phyloP scores from a whole-genome alignment of 495 filamentous ascomycete species.

The Aspergillus panamensis region DNA sequence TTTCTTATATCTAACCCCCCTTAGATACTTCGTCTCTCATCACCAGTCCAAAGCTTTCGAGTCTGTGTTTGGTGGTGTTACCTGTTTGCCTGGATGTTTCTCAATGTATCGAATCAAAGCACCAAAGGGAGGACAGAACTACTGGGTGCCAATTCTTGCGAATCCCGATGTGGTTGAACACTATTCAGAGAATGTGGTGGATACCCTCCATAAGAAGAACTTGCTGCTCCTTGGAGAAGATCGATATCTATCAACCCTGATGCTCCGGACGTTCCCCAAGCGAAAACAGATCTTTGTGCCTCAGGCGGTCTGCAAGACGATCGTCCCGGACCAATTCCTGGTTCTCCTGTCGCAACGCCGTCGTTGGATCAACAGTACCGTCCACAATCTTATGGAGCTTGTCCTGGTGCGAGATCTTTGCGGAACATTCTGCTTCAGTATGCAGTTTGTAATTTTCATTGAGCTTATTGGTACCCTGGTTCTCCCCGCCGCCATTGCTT shows the following conservation, averaged over 20 bases:
- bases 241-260: slow-evolving; percentile 93
- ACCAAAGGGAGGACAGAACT: slow-evolving; percentile 96
- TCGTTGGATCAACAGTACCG: slow-evolving; percentile 99
- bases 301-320: slow-evolving; percentile 97
- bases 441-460: slow-evolving; percentile 98
- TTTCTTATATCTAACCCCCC: slow-evolving; percentile 15
- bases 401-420: slow-evolving; percentile 94
- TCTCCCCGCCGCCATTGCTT: slow-evolving; percentile 90
- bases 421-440: slow-evolving; percentile 99
- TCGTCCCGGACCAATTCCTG: slow-evolving; percentile 87
- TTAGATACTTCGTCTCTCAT: slow-evolving; percentile 91
- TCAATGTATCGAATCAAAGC: slow-evolving; percentile 99
- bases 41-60: slow-evolving; percentile 97
- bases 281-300: slow-evolving; percentile 98
- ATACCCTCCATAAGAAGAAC: slow-evolving; percentile 98
- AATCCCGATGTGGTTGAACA: slow-evolving; percentile 99
- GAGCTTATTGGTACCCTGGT: slow-evolving; percentile 94
- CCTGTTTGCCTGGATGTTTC: slow-evolving; percentile 98
- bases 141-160: slow-evolving; percentile 98
- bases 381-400: slow-evolving; percentile 98
- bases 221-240: slow-evolving; percentile 92
- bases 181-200: slow-evolving; percentile 99
- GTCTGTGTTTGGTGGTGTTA: slow-evolving; percentile 98
- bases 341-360: slow-evolving; percentile 91
- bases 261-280: slow-evolving; percentile 99